Base-by-base conservation (phyloP, 1,139 yeast genomes). In the Pichia norvegensis region DNA sequence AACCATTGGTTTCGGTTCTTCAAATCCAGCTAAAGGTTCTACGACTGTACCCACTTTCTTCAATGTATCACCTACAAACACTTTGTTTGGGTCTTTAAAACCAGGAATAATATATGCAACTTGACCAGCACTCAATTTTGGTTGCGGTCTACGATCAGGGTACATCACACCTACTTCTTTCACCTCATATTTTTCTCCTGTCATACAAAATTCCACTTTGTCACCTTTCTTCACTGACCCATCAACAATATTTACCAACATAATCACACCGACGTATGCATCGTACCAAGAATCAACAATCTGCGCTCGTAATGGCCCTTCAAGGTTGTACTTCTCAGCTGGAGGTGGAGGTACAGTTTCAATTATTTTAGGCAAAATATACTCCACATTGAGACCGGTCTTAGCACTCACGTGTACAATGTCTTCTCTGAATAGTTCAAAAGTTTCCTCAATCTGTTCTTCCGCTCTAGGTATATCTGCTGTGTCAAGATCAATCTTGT, bases 231-330 rank as follows among this genome's bases (percentile, higher is more conserved):
- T 75, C 19, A 90, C 68, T 6, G 65, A 60, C 1, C 98, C 98
- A 63, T 90, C 97, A 3, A 83, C 95, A 8, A 90, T 77, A 58
- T 86, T 79, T 1, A 92, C 84, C 44, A 92, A 67, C 69, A 90
- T 73, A 4, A 92, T 88, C n/a, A 92, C 97, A 2, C 98, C 98
- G 6, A 86, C 76, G 57, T 87, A 92, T 3, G 87, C 75, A 62
- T 92, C 97, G 61, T 88, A 94, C 98, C 98, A 92, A 3, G 97
- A 90, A 62, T 92, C 98, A 10, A 92, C 95, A 46, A 92, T 69
- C 43, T 92, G 72, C 1, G 90, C 85, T 55, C 87, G 74, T 48
- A 90, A 70, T 0, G 95, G 95, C 4, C 65, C 66, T 1, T 62
- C 57, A 0, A 63, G 52, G 16, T 68, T 1, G 95, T 95, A 0